Evolutionary conservation across 192 early-diverging fungal genomes (phyloP).

Genomic region (Phlyctochytrium bullatum): DNA sequence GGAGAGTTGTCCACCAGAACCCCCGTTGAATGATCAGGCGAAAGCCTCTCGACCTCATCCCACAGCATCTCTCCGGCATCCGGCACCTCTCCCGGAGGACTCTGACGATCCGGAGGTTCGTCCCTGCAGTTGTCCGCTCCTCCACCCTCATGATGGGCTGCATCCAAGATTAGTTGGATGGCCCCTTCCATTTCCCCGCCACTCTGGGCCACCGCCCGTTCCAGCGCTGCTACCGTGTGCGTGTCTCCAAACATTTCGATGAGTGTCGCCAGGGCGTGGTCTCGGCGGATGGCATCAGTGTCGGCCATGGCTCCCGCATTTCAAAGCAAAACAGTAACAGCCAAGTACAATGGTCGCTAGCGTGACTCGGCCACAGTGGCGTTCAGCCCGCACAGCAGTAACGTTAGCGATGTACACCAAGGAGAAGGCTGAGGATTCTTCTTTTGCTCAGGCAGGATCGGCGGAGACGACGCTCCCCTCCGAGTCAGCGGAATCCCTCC

Average conservation of each 20-base stretch:
- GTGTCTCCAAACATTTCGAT: constrained; percentile 2
- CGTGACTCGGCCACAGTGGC: no score
- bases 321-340: no score
- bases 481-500: no score
- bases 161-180: constrained; percentile 4
- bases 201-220: neutral
- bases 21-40: neutral
- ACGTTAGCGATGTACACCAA: no score
- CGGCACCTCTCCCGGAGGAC: neutral
- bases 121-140: neutral
- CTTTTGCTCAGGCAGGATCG: no score
- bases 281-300: no score
- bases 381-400: no score
- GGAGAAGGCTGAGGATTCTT: no score
- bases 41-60: neutral
- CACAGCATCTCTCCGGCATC: neutral
- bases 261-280: neutral
- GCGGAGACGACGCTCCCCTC: no score
- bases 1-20: neutral
- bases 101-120: neutral
- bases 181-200: constrained; percentile 11
- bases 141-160: neutral
- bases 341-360: no score
- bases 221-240: neutral
- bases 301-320: no score